Base-by-base conservation (phyloP, 1,139 yeast species). In the Nakaseomyces nivariensis region DNA sequence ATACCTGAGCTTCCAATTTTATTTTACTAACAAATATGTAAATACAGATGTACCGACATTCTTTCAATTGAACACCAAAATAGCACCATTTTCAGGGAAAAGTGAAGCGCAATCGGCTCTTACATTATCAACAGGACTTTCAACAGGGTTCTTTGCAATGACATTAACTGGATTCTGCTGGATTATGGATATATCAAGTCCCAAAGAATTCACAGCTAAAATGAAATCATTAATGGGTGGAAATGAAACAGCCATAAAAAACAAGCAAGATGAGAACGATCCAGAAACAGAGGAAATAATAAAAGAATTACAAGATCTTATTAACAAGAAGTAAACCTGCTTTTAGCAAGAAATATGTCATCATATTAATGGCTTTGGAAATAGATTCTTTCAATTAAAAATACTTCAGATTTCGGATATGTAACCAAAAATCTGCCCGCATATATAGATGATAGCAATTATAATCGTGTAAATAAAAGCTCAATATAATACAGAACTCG, bases 91-190 rank as follows among this genome's bases (percentile, higher is more conserved):
- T 63, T 84, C 85, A 47, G 81, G 85, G 65, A 81, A 87, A 53
- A 77, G 80, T 47, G 97, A 90, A 66, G 97, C 96, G 1, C 80
- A 88, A 31, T 81, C 81, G 37, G 97, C 97, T 0, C 89, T 90
- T 4, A 81, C 85, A 0, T 82, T 87, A 40, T 95, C 96, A 0
- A 78, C 95, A 0, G 68, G 85, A 45, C 70, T 89, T 31, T 86
- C 96, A 7, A 76, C 82, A 0, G 77, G 88, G 1, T 78, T 88
- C 0, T 77, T 85, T 58, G 77, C 87, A 4, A 85, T 87, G 85
- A 68, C 79, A 8, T 72, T 82, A 2, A 78, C 87, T 42, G 95
- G 96, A 2, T 73, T 80, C 0, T 82, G 88, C 56, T 88, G 96
- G 95, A 72, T 82, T 31, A 72, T 77, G 66, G 95, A 88, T 62